phyloP scores from a whole-genome alignment of 352 stramenopile genomes.

The Elongisporangium senticosum region DNA sequence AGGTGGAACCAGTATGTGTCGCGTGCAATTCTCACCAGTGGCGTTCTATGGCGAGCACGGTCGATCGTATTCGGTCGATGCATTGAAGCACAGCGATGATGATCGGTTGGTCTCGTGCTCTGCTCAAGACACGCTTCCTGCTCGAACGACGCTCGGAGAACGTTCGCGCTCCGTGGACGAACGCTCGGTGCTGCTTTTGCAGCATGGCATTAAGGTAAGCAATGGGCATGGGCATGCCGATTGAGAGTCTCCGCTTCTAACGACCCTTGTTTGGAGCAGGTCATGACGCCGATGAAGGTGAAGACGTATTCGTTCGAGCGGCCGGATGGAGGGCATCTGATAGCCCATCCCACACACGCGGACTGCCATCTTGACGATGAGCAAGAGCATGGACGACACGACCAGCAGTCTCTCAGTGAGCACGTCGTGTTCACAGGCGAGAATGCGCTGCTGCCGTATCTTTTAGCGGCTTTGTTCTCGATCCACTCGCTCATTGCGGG shows the following conservation, averaged over 20 bases:
- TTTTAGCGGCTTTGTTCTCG: slow-evolving; percentile 60
- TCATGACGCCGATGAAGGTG: not conserved
- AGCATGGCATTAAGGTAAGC: slow-evolving; percentile 19
- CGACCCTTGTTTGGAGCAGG: too few species aligned
- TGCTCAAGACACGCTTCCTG: not conserved
- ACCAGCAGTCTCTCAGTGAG: slow-evolving; percentile 32
- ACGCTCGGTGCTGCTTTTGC: slow-evolving; percentile 15
- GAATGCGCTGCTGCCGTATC: slow-evolving; percentile 32
- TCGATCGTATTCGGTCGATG: slow-evolving; percentile 29
- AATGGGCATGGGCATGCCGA: not conserved
- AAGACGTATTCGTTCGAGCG: slow-evolving; percentile 8
- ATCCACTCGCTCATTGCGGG: slow-evolving; percentile 62
- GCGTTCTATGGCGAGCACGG: slow-evolving; percentile 37
- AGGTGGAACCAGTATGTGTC: slow-evolving; percentile 60
- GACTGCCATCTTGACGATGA: slow-evolving; percentile 3
- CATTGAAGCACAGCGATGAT: not conserved
- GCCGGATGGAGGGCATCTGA: not conserved
- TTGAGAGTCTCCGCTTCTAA: too few species aligned
- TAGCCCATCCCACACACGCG: not conserved
- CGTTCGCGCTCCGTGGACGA: not conserved
- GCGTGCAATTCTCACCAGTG: slow-evolving; percentile 50
- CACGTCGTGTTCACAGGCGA: slow-evolving; percentile 60
- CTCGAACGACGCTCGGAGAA: not conserved
- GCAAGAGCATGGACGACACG: not conserved
- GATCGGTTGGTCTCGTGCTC: not conserved